phyloP scores from a whole-genome alignment of 2,329 filamentous ascomycete species.

The Knoxdaviesia capensis region DNA sequence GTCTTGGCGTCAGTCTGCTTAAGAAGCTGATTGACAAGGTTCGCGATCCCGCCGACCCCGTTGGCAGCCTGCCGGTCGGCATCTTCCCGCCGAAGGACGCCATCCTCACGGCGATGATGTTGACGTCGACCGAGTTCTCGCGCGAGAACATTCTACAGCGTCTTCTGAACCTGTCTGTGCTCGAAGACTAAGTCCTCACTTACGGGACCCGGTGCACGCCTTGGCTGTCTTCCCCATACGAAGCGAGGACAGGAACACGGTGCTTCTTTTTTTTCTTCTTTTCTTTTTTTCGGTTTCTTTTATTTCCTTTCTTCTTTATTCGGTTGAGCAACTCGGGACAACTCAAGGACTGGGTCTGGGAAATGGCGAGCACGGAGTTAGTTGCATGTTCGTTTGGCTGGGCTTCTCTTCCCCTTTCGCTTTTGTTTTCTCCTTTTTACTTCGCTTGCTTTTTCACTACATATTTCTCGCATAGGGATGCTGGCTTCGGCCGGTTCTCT shows the following conservation, averaged over 20 bases:
- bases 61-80: constrained; percentile 32
- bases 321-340: too few species aligned
- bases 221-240: too few species aligned
- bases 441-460: not conserved
- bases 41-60: constrained; percentile 30
- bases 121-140: constrained; percentile 40
- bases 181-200: not conserved
- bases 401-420: not conserved
- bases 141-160: constrained; percentile 48
- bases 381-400: not conserved
- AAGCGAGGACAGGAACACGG: too few species aligned
- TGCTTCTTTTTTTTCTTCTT: constrained; percentile 1
- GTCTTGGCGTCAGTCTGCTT: constrained; percentile 48
- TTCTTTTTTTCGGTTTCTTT: constrained; percentile 1
- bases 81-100: constrained; percentile 47
- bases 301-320: not conserved
- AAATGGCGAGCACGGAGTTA: not conserved
- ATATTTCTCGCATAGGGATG: too few species aligned
- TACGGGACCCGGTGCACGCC: too few species aligned
- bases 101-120: constrained; percentile 45
- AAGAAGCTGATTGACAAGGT: constrained; percentile 49
- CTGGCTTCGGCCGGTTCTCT: too few species aligned
- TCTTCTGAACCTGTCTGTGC: constrained; percentile 54
- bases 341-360: too few species aligned
- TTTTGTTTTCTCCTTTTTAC: not conserved